phyloP scores from a whole-genome alignment of 441 rosid genomes.

The Gossypium gossypioides region DNA sequence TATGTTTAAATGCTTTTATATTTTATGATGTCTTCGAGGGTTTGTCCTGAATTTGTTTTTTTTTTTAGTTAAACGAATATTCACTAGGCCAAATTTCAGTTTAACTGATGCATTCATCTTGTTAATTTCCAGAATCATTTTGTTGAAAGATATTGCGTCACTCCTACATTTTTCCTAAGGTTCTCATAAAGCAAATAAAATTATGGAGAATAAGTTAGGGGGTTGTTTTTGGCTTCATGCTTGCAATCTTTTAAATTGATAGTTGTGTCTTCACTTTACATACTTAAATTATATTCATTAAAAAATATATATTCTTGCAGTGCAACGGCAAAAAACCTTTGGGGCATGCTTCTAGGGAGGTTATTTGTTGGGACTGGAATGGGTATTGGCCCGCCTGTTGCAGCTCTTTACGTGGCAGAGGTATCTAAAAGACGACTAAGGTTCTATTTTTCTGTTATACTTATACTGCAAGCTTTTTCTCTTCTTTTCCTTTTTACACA shows the following conservation, averaged over 20 bases:
- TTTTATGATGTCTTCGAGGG: background rate
- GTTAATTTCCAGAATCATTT: background rate
- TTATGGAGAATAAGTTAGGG: background rate
- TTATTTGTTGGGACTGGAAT: conserved; percentile 64
- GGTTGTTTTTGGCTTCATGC: background rate
- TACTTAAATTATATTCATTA: background rate
- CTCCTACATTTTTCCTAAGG: background rate
- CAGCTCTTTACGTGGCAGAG: conserved; percentile 72
- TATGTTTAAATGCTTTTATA: background rate
- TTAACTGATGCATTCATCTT: background rate
- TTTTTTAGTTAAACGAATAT: background rate
- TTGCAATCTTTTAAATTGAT: conserved; percentile 6
- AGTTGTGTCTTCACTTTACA: background rate
- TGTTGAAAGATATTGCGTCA: background rate
- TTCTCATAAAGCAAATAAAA: background rate
- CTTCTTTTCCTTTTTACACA: background rate
- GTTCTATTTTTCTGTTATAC: conserved; percentile 8
- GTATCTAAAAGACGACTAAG: conserved; percentile 26
- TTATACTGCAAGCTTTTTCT: background rate
- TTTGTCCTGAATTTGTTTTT: background rate
- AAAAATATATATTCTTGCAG: conserved; percentile 30
- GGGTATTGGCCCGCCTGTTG: conserved; percentile 70
- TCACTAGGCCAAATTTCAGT: background rate
- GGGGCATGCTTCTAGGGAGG: conserved; percentile 74
- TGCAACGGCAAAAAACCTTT: conserved; percentile 46